These are phyloP conservation scores for Hypocreales sp. DNA, from an alignment of 2,329 filamentous ascomycete species.

Conservation along the genomic window DNA sequence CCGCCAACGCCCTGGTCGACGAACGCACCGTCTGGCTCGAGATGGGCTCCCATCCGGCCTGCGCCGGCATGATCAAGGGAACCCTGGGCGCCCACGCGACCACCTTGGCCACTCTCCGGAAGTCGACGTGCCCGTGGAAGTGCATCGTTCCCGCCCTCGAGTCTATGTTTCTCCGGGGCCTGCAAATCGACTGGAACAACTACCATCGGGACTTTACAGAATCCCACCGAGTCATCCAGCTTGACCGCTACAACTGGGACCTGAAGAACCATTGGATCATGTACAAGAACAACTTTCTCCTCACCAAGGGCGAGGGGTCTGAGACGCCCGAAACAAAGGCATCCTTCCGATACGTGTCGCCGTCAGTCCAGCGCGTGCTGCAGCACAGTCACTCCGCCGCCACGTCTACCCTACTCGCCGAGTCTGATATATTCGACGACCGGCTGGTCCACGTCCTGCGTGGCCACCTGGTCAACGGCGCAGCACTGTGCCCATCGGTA, in stretches of 20 bases:
- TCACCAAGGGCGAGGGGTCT: constrained; percentile 14
- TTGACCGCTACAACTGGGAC: constrained; percentile 60
- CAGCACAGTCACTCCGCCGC: constrained; percentile 33
- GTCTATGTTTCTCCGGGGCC: constrained; percentile 18
- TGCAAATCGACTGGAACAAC: constrained; percentile 54
- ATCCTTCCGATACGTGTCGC: neutral
- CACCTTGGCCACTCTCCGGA: neutral
- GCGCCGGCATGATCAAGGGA: constrained; percentile 1
- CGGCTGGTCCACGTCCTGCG: neutral
- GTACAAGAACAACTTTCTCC: constrained; percentile 53
- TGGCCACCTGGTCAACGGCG: constrained; percentile 3
- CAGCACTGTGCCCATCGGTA: constrained; percentile 2
- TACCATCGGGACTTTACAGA: constrained; percentile 35
- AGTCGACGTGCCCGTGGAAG: neutral
- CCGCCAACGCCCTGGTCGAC: constrained; percentile 22
- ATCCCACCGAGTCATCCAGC: constrained; percentile 29
- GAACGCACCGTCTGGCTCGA: constrained; percentile 26
- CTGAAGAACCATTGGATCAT: constrained; percentile 56
- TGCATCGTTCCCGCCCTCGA: neutral
- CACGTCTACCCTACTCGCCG: constrained; percentile 40
- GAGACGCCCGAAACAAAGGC: neutral
- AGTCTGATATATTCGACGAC: constrained; percentile 14
- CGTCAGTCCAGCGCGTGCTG: constrained; percentile 14
- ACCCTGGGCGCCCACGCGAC: neutral
- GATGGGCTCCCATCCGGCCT: constrained; percentile 1